A percentile compares a stretch with the other conserved stretches of the same genome.
These are phyloP conservation scores for carrot (Daucus carota) DNA, from an alignment of 129 eudicot genomes.

Conservation along the genomic window DH1_v3.0 NC_030384.2:31865501-31866000, in stretches of 20 bases:
- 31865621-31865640: conserved; percentile 50
- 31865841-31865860: background rate
- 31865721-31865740: background rate
- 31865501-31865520: conserved; percentile 61
- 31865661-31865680: background rate
- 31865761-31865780: background rate
- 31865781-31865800: background rate
- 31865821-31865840: background rate
- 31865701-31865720: background rate
- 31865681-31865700: background rate
- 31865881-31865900: background rate
- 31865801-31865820: background rate
- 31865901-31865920: background rate
- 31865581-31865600: conserved; percentile 59
- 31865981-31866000: too few relatives aligned
- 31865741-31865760: background rate
- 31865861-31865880: background rate
- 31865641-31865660: conserved; percentile 28
- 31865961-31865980: too few relatives aligned
- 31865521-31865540: conserved; percentile 63
- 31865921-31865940: too few relatives aligned
- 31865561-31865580: conserved; percentile 59
- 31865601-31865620: conserved; percentile 54
- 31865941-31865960: too few relatives aligned
- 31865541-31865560: conserved; percentile 61